A percentile compares a stretch with the other conserved stretches of the same genome.
These are phyloP conservation scores for Blastobotrys muscicola DNA, from an alignment of 805 yeast genomes.

Conservation along the genomic window DNA sequence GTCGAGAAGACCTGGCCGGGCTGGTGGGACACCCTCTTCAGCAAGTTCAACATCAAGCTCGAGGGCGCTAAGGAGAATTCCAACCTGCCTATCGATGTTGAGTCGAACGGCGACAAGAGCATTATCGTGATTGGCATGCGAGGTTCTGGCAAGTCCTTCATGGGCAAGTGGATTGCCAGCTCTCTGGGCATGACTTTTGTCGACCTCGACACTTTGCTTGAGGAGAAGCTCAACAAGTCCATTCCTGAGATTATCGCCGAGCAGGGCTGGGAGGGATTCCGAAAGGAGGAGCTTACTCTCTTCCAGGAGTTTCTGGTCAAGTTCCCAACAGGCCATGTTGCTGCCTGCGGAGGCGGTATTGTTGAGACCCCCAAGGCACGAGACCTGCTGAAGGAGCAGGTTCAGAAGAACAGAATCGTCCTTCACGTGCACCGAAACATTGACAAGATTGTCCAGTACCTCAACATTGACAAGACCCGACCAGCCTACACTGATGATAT, in stretches of 20 bases:
- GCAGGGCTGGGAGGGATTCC: constrained; percentile 84
- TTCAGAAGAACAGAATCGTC: constrained; percentile 61
- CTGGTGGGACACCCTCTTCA: constrained; percentile 93
- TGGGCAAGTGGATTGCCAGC: constrained; percentile 70
- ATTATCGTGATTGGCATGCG: constrained; percentile 92
- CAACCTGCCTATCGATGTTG: constrained; percentile 37
- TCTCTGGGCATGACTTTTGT: constrained; percentile 49
- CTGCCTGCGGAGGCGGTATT: constrained; percentile 95
- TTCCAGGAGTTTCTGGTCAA: constrained; percentile 40
- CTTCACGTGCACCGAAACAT: constrained; percentile 85
- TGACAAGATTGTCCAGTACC: constrained; percentile 64
- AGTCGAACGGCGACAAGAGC: constrained; percentile 37
- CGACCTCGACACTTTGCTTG: constrained; percentile 72
- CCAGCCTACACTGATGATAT: constrained; percentile 83
- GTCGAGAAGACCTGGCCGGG: constrained; percentile 99
- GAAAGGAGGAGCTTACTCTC: constrained; percentile 52
- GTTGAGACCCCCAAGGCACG: constrained; percentile 73
- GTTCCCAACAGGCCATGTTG: constrained; percentile 46
- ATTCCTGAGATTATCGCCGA: constrained; percentile 42
- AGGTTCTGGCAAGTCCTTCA: constrained; percentile 91
- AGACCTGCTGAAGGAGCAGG: constrained; percentile 46
- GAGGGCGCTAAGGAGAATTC: constrained; percentile 42
- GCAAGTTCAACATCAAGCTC: constrained; percentile 50
- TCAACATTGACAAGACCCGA: constrained; percentile 69
- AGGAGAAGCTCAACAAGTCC: constrained; percentile 35